Conservation (phyloP, 768 basidiomycete species). For the Agrocybe praecox region DNA sequence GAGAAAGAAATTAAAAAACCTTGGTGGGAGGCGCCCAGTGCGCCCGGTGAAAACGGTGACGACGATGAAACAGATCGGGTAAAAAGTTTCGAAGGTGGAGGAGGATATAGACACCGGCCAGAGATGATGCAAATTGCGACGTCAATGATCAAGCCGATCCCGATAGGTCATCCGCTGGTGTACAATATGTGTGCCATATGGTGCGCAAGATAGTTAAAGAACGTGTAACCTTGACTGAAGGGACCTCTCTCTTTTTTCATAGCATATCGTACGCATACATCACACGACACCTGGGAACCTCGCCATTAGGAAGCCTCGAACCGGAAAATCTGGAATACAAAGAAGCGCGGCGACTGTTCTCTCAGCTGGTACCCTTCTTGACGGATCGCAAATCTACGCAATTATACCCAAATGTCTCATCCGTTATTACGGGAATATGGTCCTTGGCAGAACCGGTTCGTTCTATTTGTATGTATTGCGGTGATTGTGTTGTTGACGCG, state of each 20-base stretch:
- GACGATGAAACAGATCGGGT: constrained; percentile 1
- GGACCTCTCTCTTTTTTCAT: constrained; percentile 7
- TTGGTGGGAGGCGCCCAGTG: constrained; percentile 67
- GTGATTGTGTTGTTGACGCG: constrained; percentile 5
- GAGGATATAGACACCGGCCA: constrained; percentile 41
- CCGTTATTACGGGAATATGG: constrained; percentile 64
- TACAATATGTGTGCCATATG: constrained; percentile 72
- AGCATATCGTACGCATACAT: constrained; percentile 73
- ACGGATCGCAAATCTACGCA: constrained; percentile 58
- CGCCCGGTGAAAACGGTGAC: constrained; percentile 10
- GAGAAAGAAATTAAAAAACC: constrained; percentile 52
- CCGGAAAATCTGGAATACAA: constrained; percentile 42
- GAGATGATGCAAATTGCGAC: constrained; percentile 47
- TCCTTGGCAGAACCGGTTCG: constrained; percentile 63
- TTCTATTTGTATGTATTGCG: constrained; percentile 6
- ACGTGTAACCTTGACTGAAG: background rate
- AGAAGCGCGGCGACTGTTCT: constrained; percentile 50
- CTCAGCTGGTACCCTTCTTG: constrained; percentile 66
- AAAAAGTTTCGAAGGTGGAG: constrained; percentile 7
- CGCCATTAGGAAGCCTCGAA: constrained; percentile 51
- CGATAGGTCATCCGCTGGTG: constrained; percentile 45
- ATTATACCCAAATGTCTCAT: constrained; percentile 51
- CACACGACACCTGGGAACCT: constrained; percentile 62
- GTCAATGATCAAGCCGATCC: constrained; percentile 40
- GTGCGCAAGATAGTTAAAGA: constrained; percentile 44